Percentiles rank a stretch among this genome's conserved stretches.
Evolutionary conservation across 148 eudicot species (phyloP).

Genomic region (Amaranthus palmeri): DNA sequence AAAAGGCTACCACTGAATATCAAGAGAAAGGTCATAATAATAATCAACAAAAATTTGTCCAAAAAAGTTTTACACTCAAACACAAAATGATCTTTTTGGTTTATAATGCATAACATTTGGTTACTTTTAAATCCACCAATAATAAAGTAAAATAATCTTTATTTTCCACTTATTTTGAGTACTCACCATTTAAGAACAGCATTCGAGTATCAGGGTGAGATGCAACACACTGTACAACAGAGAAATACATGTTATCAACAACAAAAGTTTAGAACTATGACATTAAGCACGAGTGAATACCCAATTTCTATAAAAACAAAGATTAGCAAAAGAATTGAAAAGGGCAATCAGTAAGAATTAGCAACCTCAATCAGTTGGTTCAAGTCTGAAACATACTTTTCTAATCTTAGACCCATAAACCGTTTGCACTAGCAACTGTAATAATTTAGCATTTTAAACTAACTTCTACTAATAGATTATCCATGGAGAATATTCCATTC

Average conservation of each 20-base stretch:
- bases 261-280: not conserved
- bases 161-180: not conserved
- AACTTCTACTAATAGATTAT: no score
- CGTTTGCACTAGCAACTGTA: no score
- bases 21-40: not conserved
- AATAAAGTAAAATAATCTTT: not conserved
- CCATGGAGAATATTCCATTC: no score
- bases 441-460: no score
- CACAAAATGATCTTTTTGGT: not conserved
- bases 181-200: conserved; percentile 74
- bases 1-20: not conserved
- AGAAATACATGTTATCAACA: conserved; percentile 9
- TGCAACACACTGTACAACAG: conserved; percentile 77
- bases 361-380: not conserved
- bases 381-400: no score
- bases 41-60: not conserved
- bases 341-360: not conserved
- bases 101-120: not conserved
- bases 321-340: not conserved
- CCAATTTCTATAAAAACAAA: not conserved
- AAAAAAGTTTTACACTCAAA: not conserved
- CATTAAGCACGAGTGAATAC: not conserved
- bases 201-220: conserved; percentile 89
- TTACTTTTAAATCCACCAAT: not conserved
- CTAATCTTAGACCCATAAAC: no score